Percentiles rank a stretch among this genome's conserved stretches.
phyloP scores from a whole-genome alignment of 352 stramenopile genomes.

The Peronospora belbahrii region DNA sequence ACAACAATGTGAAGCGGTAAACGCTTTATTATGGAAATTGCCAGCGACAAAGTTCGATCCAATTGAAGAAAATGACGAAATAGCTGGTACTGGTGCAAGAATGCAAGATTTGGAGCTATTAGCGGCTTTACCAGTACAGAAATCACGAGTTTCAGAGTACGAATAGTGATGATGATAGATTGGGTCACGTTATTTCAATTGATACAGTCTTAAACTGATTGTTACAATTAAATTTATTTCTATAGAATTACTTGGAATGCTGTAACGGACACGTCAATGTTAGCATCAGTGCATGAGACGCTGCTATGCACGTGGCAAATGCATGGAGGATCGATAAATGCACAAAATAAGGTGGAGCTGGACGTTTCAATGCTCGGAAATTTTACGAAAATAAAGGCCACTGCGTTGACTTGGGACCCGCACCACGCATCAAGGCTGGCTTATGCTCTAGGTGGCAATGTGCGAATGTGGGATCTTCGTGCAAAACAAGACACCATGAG shows the following conservation, averaged over 20 bases:
- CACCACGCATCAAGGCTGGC: constrained; percentile 65
- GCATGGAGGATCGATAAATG: constrained; percentile 20
- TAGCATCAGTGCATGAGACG: constrained; percentile 39
- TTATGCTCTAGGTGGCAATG: constrained; percentile 45
- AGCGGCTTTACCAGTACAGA: constrained; percentile 33
- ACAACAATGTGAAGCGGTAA: constrained; percentile 19
- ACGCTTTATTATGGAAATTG: constrained; percentile 50
- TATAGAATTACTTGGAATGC: constrained; percentile 41
- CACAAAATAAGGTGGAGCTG: constrained; percentile 38
- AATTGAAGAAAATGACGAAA: constrained; percentile 6
- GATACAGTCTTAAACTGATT: too few species aligned
- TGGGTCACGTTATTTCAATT: too few species aligned
- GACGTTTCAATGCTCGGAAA: constrained; percentile 39
- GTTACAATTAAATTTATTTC: too few species aligned
- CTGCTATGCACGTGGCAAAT: constrained; percentile 52
- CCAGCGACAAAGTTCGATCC: constrained; percentile 5
- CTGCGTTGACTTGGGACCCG: constrained; percentile 70
- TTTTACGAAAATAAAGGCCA: constrained; percentile 22
- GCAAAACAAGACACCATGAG: constrained; percentile 31
- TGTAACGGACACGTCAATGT: constrained; percentile 10
- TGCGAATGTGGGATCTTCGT: constrained; percentile 76
- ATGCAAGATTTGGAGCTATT: constrained; percentile 31
- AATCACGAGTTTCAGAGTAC: constrained; percentile 39
- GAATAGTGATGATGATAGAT: too few species aligned
- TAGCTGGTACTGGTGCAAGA: neutral